Evolutionary conservation across 176 grass and related monocot species (phyloP), one percentile per base, ranked within the genome.

Genomic region (Chloris gayana): DNA sequence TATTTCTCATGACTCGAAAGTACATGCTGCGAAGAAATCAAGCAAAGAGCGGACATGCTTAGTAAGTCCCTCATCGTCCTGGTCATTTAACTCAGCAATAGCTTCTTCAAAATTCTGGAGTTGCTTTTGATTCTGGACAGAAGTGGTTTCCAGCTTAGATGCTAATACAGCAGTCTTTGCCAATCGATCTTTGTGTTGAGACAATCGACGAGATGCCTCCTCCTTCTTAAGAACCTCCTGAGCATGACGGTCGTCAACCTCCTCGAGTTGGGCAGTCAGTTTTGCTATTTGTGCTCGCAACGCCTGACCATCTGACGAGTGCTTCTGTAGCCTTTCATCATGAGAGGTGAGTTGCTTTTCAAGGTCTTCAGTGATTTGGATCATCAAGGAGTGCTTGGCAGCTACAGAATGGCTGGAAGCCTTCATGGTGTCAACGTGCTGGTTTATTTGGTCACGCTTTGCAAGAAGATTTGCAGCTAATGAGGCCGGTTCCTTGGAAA

Each of bases 1-100:
- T n/a, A n/a, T n/a, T n/a, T n/a, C n/a, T 54, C 82, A 5, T 80
- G 90, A 29, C 86, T 76, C 51, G 8, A 1, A 54, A 0, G 51
- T 22, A 2, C 19, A 56, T 7, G 51, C 1, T 6, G 5, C 7
- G 9, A 56, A n/a, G 51, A 56, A 56, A 56, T 56, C 19, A 2
- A 56, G 19, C n/a, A 56, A 56, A 9, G 19, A 8, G 9, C 18
- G 19, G 21, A n/a, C 51, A 9, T 56, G 51, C 2, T 22, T 22
- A 0, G 19, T 56, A 56, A 56, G 51, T 8, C 51, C 51, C n/a
- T n/a, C 51, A 7, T 56, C 51, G n/a, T 54, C 50, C 19, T 54
- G 50, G 0, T 2, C 19, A 9, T 5, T n/a, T 5, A 56, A 7
- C 6, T 7, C 7, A 19, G 19, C 51, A n/a, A 56, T 6, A 9